Conservation (phyloP, 2,329 filamentous ascomycete genomes). For the Aspergillus novoparasiticus region DNA sequence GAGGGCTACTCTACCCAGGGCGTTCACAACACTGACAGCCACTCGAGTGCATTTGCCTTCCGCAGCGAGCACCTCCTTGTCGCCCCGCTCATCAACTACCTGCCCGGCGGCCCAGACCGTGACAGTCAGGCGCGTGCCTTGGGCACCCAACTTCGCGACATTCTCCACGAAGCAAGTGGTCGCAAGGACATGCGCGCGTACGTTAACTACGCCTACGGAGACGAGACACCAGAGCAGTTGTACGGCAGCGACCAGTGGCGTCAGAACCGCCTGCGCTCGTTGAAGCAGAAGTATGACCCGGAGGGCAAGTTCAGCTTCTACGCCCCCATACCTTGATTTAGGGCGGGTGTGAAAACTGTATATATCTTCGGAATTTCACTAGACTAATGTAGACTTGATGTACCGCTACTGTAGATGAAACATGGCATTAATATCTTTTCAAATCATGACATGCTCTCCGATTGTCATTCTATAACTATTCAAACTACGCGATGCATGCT, state of each 20-base stretch:
- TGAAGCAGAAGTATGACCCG: slow-evolving; percentile 43
- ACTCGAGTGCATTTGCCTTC: slow-evolving; percentile 50
- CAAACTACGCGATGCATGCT: not conserved
- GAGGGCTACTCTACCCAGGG: slow-evolving; percentile 57
- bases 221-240: slow-evolving; percentile 26
- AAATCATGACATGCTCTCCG: not conserved
- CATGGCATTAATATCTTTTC: not conserved
- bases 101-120: slow-evolving; percentile 23
- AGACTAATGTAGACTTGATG: not conserved
- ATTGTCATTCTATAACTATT: not conserved
- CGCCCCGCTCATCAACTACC: slow-evolving; percentile 36
- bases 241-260: slow-evolving; percentile 39
- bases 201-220: slow-evolving; percentile 35
- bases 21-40: slow-evolving; percentile 40
- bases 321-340: slow-evolving; percentile 24
- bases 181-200: slow-evolving; percentile 28
- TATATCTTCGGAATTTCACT: not conserved
- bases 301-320: slow-evolving; percentile 32
- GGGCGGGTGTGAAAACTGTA: not conserved
- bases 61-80: slow-evolving; percentile 49
- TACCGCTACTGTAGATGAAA: not conserved
- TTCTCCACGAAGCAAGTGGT: slow-evolving; percentile 26
- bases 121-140: slow-evolving; percentile 28
- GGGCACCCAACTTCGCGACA: slow-evolving; percentile 34
- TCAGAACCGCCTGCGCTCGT: slow-evolving; percentile 27